Base-by-base conservation (phyloP, 2,329 filamentous ascomycete species). In the Mariannaea sp. region DNA sequence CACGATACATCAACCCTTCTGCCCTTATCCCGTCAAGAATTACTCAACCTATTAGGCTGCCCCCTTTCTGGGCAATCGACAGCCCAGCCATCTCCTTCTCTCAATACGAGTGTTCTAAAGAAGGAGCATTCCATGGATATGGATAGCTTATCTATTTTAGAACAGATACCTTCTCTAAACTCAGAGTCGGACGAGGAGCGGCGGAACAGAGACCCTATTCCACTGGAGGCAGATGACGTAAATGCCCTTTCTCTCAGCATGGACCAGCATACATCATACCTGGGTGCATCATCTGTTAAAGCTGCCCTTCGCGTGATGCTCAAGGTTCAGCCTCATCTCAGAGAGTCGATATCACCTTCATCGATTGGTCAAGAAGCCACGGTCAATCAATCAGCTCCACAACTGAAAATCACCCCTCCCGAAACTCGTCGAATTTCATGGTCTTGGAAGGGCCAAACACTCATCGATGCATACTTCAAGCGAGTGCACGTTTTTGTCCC, bases 381-480 rank as follows among this genome's bases (percentile, higher is more conserved):
- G 59, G 73, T 77, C 65, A 70, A 73, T 19, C 73, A 76, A 68
- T 77, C 75, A 65, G 71, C 71, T 30, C 70, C 76, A 57, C 70
- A 75, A 44, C 73, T 76, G 49, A 77, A 75, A 61, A 68, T 73
- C 20, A 62, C 70, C n/a, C 71, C 70, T 2, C 70, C 75, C 8
- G 77, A 82, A 35, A 75, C 73, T 2, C 75, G 78, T 57, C 73
- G 77, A 40, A 76, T 84, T 20, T 71, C 81, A 30, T 82, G 84
- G 77, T 80, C 81, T 13, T 82, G 81, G 67, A 86, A 88, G 61
- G 86, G 86, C 13, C 83, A 88, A 67, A 83, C 83, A 5, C 75
- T 90, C 8, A 83, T 90, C 33, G 85, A 90, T 61, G 85, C 86
- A n/a, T 91, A 90, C 68, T 91, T 91, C 68, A 85, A 86, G 60